phyloP scores from a whole-genome alignment of 2,329 filamentous ascomycete genomes.

The Parastagonospora nodorum region DNA sequence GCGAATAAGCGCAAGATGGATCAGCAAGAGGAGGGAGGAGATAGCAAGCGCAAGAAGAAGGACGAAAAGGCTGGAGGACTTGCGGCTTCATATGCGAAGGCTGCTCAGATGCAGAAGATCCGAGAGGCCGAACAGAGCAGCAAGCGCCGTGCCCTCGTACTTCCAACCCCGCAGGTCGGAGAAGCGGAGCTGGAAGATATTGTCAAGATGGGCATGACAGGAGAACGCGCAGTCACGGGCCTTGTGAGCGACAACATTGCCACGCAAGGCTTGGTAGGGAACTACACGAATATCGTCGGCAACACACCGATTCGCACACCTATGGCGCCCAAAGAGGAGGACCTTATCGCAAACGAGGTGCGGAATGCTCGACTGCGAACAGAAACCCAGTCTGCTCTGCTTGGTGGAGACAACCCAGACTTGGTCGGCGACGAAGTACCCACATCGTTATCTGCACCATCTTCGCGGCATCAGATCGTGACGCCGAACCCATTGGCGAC shows the following conservation, averaged over 20 bases:
- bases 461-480: conserved; percentile 78
- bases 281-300: conserved; percentile 81
- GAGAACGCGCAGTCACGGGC: conserved; percentile 82
- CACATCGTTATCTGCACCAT: conserved; percentile 86
- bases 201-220: conserved; percentile 96
- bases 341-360: conserved; percentile 95
- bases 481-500: conserved; percentile 97
- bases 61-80: conserved; percentile 78
- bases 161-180: conserved; percentile 89
- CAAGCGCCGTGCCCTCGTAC: conserved; percentile 80
- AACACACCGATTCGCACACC: conserved; percentile 90
- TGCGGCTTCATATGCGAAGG: conserved; percentile 86
- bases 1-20: conserved; percentile 94
- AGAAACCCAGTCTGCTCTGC: conserved; percentile 88
- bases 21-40: conserved; percentile 77
- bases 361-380: conserved; percentile 90
- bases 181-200: conserved; percentile 95
- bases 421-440: conserved; percentile 80
- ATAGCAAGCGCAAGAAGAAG: conserved; percentile 82
- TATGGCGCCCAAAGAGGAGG: conserved; percentile 87
- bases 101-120: conserved; percentile 91
- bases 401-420: conserved; percentile 93
- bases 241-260: conserved; percentile 81
- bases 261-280: conserved; percentile 82
- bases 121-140: conserved; percentile 96